A percentile compares a stretch with the other conserved stretches of the same genome.
These are phyloP conservation scores for Steccherinum ochraceum DNA, from an alignment of 768 basidiomycete species.

Conservation along the genomic window DNA sequence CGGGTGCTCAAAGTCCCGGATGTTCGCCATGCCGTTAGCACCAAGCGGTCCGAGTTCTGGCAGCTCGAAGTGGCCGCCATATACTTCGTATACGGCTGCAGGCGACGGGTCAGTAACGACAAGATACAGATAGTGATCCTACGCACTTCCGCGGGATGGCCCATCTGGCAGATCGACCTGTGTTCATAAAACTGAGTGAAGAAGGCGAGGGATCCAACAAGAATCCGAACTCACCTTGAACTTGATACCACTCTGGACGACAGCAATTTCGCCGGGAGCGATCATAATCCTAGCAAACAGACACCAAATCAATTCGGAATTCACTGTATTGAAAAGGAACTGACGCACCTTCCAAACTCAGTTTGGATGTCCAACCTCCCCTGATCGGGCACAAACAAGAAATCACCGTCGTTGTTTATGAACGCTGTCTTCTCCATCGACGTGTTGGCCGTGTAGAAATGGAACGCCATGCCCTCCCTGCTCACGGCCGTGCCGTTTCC, in stretches of 20 bases:
- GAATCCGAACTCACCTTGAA: slow-evolving; percentile 42
- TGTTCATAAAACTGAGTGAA: neutral
- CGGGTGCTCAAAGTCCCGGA: slow-evolving; percentile 53
- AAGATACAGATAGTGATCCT: too few species aligned
- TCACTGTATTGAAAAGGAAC: too few species aligned
- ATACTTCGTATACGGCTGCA: slow-evolving; percentile 52
- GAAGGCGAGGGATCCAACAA: neutral
- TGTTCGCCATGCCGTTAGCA: slow-evolving; percentile 50
- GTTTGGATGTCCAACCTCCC: slow-evolving; percentile 60
- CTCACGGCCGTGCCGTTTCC: slow-evolving; percentile 55
- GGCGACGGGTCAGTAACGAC: too few species aligned
- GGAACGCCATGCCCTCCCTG: slow-evolving; percentile 52
- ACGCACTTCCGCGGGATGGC: neutral
- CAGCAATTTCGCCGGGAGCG: slow-evolving; percentile 50
- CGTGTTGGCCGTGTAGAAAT: slow-evolving; percentile 49
- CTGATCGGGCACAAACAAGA: slow-evolving; percentile 56
- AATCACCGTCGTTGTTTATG: slow-evolving; percentile 53
- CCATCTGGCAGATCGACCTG: slow-evolving; percentile 15
- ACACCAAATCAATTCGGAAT: too few species aligned
- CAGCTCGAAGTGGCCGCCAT: slow-evolving; percentile 48
- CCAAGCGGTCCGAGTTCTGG: slow-evolving; percentile 59
- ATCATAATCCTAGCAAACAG: slow-evolving; percentile 41
- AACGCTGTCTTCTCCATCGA: slow-evolving; percentile 55
- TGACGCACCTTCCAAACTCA: slow-evolving; percentile 53
- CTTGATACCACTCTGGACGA: slow-evolving; percentile 56